A percentile compares a stretch with the other conserved stretches of the same genome.
Conservation (phyloP, 2,329 filamentous ascomycete genomes). For the Pezicula rhizophila region DNA sequence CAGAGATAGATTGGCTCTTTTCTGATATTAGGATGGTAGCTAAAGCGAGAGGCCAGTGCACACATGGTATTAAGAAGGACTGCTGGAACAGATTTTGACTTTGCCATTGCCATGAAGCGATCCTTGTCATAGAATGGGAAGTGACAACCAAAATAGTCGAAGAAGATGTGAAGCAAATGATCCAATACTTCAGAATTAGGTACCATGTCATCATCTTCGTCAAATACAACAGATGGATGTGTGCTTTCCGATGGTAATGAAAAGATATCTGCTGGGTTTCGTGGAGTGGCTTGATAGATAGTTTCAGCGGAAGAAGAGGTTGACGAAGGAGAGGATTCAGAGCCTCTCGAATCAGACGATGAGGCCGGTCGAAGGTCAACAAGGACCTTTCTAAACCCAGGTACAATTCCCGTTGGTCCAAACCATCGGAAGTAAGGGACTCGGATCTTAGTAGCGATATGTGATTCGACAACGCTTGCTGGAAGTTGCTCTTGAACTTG, state of each 20-base stretch:
- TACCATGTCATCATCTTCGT: slow-evolving; percentile 1
- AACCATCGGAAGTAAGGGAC: slow-evolving; percentile 4
- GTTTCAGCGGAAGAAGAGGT: background rate
- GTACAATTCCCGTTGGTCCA: slow-evolving; percentile 3
- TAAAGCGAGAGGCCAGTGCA: background rate
- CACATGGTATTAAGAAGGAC: slow-evolving; percentile 1
- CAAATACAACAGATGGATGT: background rate
- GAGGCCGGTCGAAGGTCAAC: background rate
- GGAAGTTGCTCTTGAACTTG: background rate
- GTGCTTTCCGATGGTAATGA: background rate
- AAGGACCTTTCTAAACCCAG: slow-evolving; percentile 1
- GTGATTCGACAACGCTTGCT: background rate
- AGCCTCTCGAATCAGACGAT: background rate
- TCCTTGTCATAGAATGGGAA: slow-evolving; percentile 1
- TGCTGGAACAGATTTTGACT: slow-evolving; percentile 1
- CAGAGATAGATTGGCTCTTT: background rate
- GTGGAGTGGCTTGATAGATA: background rate
- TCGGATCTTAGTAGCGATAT: background rate
- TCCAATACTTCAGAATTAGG: background rate
- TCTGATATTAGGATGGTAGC: background rate
- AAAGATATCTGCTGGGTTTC: background rate
- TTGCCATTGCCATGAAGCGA: background rate
- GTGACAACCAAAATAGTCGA: slow-evolving; percentile 1
- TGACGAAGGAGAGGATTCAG: background rate
- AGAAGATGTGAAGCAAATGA: background rate